Conservation (phyloP, 306 rosid genomes). For the Vicia villosa region DNA sequence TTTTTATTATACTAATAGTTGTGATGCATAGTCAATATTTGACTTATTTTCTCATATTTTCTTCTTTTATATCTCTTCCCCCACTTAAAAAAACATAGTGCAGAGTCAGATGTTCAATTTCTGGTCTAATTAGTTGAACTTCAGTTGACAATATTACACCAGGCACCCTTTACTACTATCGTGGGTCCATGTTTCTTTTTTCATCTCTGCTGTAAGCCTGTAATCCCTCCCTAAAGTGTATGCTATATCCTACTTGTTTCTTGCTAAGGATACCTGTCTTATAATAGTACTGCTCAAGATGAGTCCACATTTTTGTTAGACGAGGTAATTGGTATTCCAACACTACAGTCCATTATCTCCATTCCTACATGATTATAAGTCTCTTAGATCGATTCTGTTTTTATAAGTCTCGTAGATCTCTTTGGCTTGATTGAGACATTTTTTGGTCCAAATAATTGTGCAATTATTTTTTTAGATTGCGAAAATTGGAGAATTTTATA, state of each 20-base stretch:
- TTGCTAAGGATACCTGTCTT: constrained; percentile 3
- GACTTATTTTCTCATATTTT: background rate
- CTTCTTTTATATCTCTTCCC: background rate
- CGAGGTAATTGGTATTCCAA: too few species aligned
- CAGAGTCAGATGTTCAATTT: background rate
- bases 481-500: too few species aligned
- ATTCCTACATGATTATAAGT: too few species aligned
- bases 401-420: too few species aligned
- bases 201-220: background rate
- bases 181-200: background rate
- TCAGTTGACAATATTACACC: background rate
- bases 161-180: background rate
- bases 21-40: background rate
- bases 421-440: too few species aligned
- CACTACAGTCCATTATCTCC: too few species aligned
- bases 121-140: background rate
- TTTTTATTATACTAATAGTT: constrained; percentile 4
- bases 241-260: background rate
- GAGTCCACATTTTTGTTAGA: too few species aligned
- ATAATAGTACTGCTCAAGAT: too few species aligned
- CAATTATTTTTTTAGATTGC: too few species aligned
- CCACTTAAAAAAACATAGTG: background rate
- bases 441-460: too few species aligned
- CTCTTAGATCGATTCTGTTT: too few species aligned
- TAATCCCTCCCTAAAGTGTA: background rate